Evolutionary conservation across 805 yeast genomes (phyloP).

Genomic region (Suhomyces kilbournensis): DNA sequence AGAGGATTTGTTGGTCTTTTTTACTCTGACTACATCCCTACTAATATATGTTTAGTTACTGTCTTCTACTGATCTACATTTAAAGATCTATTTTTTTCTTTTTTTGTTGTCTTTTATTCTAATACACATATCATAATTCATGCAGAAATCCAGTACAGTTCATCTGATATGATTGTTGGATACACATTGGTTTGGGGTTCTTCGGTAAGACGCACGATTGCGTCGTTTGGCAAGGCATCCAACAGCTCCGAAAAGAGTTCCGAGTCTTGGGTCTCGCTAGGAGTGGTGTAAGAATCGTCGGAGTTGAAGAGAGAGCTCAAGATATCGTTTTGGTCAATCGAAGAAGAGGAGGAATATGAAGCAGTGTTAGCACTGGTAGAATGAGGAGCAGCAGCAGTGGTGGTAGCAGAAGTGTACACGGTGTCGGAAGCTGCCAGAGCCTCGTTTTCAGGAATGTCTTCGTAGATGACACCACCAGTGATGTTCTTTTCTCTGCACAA

Average conservation of each 20-base stretch:
- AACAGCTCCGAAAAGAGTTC: constrained; percentile 12
- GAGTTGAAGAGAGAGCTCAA: constrained; percentile 18
- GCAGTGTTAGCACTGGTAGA: background rate
- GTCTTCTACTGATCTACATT: background rate
- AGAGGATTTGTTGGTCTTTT: too few relatives aligned
- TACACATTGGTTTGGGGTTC: constrained; percentile 1
- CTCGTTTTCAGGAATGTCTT: constrained; percentile 18
- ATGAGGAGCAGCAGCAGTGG: background rate
- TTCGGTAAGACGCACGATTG: constrained; percentile 12
- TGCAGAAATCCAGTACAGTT: constrained; percentile 19
- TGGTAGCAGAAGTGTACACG: background rate
- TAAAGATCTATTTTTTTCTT: too few relatives aligned
- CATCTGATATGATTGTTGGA: constrained; percentile 11
- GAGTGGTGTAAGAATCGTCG: constrained; percentile 13
- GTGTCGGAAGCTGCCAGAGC: constrained; percentile 1
- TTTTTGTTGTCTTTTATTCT: background rate
- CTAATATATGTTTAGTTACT: too few relatives aligned
- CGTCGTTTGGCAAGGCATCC: constrained; percentile 20
- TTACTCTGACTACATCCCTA: too few relatives aligned
- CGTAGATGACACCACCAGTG: constrained; percentile 51
- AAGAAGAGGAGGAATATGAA: background rate
- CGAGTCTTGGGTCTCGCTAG: constrained; percentile 10
- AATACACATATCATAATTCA: background rate
- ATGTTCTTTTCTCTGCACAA: constrained; percentile 60
- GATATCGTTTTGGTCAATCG: constrained; percentile 18